phyloP scores from a whole-genome alignment of 441 rosid species.

The Jatropha multifida region DNA sequence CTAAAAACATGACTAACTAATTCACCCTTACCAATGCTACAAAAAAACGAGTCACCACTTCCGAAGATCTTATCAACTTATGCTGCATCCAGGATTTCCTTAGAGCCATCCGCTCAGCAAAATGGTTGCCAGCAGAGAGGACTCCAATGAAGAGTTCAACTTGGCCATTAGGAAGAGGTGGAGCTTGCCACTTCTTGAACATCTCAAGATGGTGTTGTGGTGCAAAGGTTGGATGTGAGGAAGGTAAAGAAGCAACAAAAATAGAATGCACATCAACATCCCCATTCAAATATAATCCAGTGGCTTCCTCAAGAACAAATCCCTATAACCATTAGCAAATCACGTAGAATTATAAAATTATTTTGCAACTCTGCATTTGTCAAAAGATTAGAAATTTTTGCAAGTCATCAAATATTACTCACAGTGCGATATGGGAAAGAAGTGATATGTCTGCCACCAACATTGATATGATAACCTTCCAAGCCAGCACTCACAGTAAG shows the following conservation, averaged over 20 bases:
- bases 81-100: conserved; percentile 98
- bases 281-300: conserved; percentile 75
- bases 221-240: conserved; percentile 73
- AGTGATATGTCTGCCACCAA: conserved; percentile 79
- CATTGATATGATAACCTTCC: conserved; percentile 81
- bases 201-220: conserved; percentile 82
- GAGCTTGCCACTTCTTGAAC: conserved; percentile 81
- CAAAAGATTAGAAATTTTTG: not conserved
- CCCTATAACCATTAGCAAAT: conserved; percentile 45
- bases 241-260: conserved; percentile 77
- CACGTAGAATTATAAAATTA: conserved; percentile 20
- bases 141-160: conserved; percentile 83
- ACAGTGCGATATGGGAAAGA: conserved; percentile 91
- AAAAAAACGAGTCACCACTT: conserved; percentile 82
- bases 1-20: not conserved
- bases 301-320: conserved; percentile 95
- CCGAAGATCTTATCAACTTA: conserved; percentile 63
- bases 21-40: conserved; percentile 68
- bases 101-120: conserved; percentile 93
- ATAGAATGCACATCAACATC: conserved; percentile 75
- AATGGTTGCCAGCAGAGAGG: conserved; percentile 95
- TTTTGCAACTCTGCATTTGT: conserved; percentile 6
- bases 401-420: conserved; percentile 27
- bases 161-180: conserved; percentile 49
- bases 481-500: conserved; percentile 83